phyloP scores from a whole-genome alignment of 1,284 basidiomycete species.

The Papiliotrema terrestris region DNA sequence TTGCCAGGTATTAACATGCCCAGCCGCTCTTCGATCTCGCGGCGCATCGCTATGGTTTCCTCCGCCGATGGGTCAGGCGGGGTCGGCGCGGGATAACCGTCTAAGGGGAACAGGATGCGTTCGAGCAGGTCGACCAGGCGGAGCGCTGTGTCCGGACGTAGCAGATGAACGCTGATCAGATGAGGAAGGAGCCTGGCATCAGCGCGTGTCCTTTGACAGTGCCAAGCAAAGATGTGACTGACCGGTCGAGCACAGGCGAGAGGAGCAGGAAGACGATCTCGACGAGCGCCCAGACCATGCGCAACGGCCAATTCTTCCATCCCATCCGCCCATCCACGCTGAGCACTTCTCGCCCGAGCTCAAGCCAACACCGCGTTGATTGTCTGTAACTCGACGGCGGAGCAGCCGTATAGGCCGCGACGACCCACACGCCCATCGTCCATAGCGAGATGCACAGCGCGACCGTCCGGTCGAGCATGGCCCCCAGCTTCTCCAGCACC shows the following conservation, averaged over 20 bases:
- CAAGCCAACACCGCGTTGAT: constrained; percentile 15
- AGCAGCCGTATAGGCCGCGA: constrained; percentile 9
- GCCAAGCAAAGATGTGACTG: not conserved
- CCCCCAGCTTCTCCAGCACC: not conserved
- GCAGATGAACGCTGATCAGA: constrained; percentile 13
- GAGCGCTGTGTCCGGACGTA: constrained; percentile 19
- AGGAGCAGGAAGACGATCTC: constrained; percentile 21
- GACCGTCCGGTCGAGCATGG: not conserved
- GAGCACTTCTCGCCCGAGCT: constrained; percentile 14
- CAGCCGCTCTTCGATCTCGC: constrained; percentile 19
- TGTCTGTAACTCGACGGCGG: constrained; percentile 6
- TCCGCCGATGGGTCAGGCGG: constrained; percentile 37
- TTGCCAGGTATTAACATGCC: constrained; percentile 25
- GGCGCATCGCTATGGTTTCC: constrained; percentile 23
- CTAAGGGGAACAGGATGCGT: constrained; percentile 36
- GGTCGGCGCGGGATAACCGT: constrained; percentile 38
- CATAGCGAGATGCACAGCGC: constrained; percentile 5
- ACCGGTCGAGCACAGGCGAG: constrained; percentile 32
- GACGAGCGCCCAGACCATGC: constrained; percentile 19
- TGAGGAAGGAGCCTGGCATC: constrained; percentile 25
- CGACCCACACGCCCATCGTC: constrained; percentile 4
- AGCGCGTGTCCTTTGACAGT: not conserved
- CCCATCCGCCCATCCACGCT: constrained; percentile 20
- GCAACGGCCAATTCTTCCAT: constrained; percentile 5
- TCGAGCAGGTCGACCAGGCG: constrained; percentile 26